phyloP scores from a whole-genome alignment of 2,329 filamentous ascomycete species.

The Penicillium thymicola region DNA sequence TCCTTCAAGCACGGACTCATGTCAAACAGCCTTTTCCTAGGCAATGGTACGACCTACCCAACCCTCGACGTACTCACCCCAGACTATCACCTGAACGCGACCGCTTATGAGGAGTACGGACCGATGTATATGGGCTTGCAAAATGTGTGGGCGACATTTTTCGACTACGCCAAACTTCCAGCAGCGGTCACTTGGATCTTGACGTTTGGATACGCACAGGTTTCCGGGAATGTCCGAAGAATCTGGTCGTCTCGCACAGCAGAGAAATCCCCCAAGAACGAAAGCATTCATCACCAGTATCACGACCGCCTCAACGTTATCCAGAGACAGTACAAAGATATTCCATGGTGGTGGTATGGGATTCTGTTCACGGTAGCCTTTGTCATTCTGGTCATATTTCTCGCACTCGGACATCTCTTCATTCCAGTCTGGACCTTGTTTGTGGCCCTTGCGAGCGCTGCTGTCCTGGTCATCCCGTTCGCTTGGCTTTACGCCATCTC shows the following conservation, averaged over 20 bases:
- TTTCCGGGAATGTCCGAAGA: slow-evolving; percentile 47
- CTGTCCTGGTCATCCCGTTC: slow-evolving; percentile 55
- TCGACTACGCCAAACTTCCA: slow-evolving; percentile 58
- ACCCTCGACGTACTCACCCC: slow-evolving; percentile 43
- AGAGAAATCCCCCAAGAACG: slow-evolving; percentile 25
- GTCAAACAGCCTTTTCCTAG: slow-evolving; percentile 55
- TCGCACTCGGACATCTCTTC: slow-evolving; percentile 53
- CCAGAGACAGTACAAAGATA: slow-evolving; percentile 56
- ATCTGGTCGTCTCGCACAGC: slow-evolving; percentile 39
- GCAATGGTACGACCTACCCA: slow-evolving; percentile 50
- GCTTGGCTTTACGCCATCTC: slow-evolving; percentile 60
- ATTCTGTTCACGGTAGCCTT: slow-evolving; percentile 51
- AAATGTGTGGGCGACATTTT: slow-evolving; percentile 58
- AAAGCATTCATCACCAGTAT: slow-evolving; percentile 54
- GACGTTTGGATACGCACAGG: slow-evolving; percentile 53
- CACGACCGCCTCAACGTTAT: slow-evolving; percentile 58
- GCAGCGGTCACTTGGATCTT: slow-evolving; percentile 59
- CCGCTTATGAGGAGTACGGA: slow-evolving; percentile 48
- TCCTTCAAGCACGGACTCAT: slow-evolving; percentile 54
- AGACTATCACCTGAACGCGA: slow-evolving; percentile 49
- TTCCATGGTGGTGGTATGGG: slow-evolving; percentile 59
- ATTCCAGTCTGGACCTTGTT: slow-evolving; percentile 61
- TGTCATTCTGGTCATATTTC: slow-evolving; percentile 50
- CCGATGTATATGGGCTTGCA: slow-evolving; percentile 58
- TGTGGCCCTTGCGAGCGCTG: slow-evolving; percentile 55